Percentiles rank a stretch among this genome's conserved stretches.
Evolutionary conservation across 75 land plant genomes (phyloP).

Genomic region (Selaginella moellendorffii): DNA sequence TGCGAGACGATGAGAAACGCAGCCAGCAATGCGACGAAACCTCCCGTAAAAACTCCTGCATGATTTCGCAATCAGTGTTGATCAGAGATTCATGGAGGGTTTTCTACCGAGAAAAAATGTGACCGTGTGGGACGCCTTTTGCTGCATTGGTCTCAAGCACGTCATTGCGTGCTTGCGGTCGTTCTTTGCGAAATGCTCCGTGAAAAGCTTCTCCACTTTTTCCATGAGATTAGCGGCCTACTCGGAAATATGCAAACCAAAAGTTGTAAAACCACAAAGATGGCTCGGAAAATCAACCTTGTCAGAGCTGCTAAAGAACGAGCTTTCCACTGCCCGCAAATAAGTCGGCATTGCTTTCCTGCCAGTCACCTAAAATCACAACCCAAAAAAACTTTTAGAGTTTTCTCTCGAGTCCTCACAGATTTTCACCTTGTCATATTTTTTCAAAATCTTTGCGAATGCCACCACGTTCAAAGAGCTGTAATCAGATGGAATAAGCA

Average conservation of each 20-base stretch:
- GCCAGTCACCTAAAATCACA: constrained; percentile 47
- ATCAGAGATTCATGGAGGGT: not conserved
- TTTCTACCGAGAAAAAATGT: constrained; percentile 71
- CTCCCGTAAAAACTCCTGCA: constrained; percentile 86
- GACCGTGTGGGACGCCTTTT: constrained; percentile 62
- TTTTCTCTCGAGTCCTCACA: not conserved
- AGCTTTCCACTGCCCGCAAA: constrained; percentile 58
- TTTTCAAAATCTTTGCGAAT: constrained; percentile 85
- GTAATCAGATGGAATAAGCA: constrained; percentile 12
- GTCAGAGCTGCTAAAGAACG: constrained; percentile 58
- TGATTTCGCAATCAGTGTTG: not conserved
- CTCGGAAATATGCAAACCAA: no score
- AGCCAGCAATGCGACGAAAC: constrained; percentile 48
- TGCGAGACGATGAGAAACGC: constrained; percentile 57
- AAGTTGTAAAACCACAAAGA: no score
- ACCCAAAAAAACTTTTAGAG: no score
- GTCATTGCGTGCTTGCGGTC: constrained; percentile 78
- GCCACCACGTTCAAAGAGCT: constrained; percentile 90
- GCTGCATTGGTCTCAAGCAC: constrained; percentile 51
- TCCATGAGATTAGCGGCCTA: constrained; percentile 58
- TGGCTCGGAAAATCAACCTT: no score
- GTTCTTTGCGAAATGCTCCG: constrained; percentile 47
- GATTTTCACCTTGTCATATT: constrained; percentile 74
- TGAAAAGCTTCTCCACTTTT: constrained; percentile 68
- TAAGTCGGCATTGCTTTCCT: constrained; percentile 47